Evolutionary conservation across 1,139 yeast genomes (phyloP), one percentile per base, ranked within the genome.

Genomic region (Yamadazyma conglobata): DNA sequence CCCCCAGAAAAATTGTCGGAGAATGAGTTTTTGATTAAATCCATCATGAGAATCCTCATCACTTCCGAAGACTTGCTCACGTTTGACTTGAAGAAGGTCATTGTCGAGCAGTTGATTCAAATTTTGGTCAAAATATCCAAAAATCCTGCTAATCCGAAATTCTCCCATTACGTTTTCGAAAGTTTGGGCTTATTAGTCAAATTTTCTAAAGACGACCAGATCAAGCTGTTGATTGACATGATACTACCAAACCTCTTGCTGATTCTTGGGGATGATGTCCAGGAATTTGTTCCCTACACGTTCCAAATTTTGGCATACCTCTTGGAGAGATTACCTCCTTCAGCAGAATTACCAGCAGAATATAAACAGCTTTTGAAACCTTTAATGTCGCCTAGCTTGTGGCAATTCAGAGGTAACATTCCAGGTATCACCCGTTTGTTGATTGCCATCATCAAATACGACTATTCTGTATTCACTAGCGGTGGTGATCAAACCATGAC

Each of bases 61-160:
- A 79, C 89, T 4, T 70, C 85, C 12, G 94, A 86, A 50, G 87
- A 84, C 35, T 56, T 77, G 1, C 49, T 79, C 11, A 54, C 56
- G 16, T 52, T 59, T 13, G 41, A 50, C 15, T 60, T 70, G 34
- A 60, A 70, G 31, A 42, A 64, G 8, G 70, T 76, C 12, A 64
- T 80, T 12, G 61, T 84, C 27, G 68, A 72, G 19, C 91, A 89
- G 51, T 64, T 91, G 27, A 59, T 88, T 32, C 66, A 71, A 30
- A 84, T 93, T 31, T 67, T 89, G 28, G 70, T 69, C 20, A 75
- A 79, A 14, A 86, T 89, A 31, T 69, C 89, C 22, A 80, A 79
- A 46, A 93, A 93, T 49, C 99, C 98, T 10, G 85, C 97, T 8
- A 93, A 93, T 54, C 98, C 99, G 15, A 77, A 80, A 46, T 93